Evolutionary conservation across 2,329 filamentous ascomycete species (phyloP).

Genomic region (Phaeosphaeria sp.): DNA sequence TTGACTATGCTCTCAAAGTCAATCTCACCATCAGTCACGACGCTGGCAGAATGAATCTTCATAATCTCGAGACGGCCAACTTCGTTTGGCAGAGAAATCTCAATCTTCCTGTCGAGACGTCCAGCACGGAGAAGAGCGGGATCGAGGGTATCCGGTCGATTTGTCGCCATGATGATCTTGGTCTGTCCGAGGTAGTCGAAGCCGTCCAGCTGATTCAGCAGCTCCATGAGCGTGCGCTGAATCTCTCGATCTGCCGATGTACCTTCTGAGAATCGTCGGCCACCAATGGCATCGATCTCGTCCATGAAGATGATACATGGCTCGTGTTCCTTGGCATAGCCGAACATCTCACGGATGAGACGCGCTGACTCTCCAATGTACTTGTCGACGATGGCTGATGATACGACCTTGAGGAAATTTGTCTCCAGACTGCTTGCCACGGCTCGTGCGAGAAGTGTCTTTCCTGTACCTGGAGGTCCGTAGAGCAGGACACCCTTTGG

Average conservation of each 20-base stretch:
- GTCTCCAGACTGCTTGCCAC: constrained; percentile 97
- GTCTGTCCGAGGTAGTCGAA: constrained; percentile 99
- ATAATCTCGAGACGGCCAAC: constrained; percentile 94
- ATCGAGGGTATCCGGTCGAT: constrained; percentile 94
- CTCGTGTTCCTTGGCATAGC: constrained; percentile 98
- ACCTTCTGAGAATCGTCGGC: constrained; percentile 93
- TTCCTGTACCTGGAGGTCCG: constrained; percentile 94
- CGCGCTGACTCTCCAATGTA: constrained; percentile 98
- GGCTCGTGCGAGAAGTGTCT: constrained; percentile 91
- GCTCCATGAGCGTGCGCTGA: constrained; percentile 96
- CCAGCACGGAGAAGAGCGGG: constrained; percentile 91
- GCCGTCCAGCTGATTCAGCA: constrained; percentile 97
- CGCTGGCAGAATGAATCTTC: constrained; percentile 92
- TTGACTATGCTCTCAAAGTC: constrained; percentile 99
- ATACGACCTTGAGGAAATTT: constrained; percentile 98
- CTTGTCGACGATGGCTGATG: constrained; percentile 98
- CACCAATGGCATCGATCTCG: constrained; percentile 98
- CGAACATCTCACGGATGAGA: constrained; percentile 98
- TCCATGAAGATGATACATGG: constrained; percentile 99
- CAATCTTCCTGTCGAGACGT: constrained; percentile 95
- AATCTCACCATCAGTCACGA: constrained; percentile 90
- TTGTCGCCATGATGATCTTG: constrained; percentile 99
- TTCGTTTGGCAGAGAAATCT: constrained; percentile 96
- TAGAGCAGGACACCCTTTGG: constrained; percentile 97
- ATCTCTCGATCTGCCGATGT: constrained; percentile 98